A percentile compares a stretch with the other conserved stretches of the same genome.
Conservation (phyloP, 1,284 basidiomycete genomes). For the Cystobasidium sp. region DNA sequence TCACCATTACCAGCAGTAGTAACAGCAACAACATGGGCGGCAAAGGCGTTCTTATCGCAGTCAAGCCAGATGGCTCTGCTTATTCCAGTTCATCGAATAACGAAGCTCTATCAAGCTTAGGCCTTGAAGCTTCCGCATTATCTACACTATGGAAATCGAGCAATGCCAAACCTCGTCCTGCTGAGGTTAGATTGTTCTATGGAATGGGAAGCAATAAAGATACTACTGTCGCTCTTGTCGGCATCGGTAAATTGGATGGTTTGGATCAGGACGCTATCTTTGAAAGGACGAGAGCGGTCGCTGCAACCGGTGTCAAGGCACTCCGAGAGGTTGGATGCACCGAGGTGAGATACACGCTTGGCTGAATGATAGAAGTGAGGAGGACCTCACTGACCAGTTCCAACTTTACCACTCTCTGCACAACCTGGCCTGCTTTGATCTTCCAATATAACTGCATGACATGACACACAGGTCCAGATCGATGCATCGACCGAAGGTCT, state of each 20-base stretch:
- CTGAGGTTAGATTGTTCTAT: constrained; percentile 70
- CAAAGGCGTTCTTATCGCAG: constrained; percentile 38
- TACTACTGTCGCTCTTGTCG: constrained; percentile 30
- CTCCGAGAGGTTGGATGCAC: constrained; percentile 40
- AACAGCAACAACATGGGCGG: constrained; percentile 31
- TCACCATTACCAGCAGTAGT: not conserved
- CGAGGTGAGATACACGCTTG: constrained; percentile 3
- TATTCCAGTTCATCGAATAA: constrained; percentile 60
- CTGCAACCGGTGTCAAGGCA: constrained; percentile 44
- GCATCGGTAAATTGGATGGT: constrained; percentile 25
- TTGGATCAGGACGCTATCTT: constrained; percentile 43
- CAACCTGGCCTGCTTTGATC: not conserved
- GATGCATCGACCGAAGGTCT: constrained; percentile 67
- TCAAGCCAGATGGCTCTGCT: constrained; percentile 56
- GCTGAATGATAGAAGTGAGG: not conserved
- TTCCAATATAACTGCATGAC: not conserved
- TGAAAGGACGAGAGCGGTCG: constrained; percentile 48
- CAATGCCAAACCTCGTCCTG: constrained; percentile 64
- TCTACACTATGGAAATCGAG: constrained; percentile 59
- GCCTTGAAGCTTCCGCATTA: constrained; percentile 58
- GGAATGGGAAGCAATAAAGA: constrained; percentile 48
- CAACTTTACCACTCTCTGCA: not conserved
- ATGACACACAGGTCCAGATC: constrained; percentile 62
- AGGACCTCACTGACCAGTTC: not conserved
- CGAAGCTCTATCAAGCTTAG: constrained; percentile 53